Evolutionary conservation across 1,139 yeast species (phyloP), one percentile per base, ranked within the genome.

Genomic region (Dujonia santamariae): DNA sequence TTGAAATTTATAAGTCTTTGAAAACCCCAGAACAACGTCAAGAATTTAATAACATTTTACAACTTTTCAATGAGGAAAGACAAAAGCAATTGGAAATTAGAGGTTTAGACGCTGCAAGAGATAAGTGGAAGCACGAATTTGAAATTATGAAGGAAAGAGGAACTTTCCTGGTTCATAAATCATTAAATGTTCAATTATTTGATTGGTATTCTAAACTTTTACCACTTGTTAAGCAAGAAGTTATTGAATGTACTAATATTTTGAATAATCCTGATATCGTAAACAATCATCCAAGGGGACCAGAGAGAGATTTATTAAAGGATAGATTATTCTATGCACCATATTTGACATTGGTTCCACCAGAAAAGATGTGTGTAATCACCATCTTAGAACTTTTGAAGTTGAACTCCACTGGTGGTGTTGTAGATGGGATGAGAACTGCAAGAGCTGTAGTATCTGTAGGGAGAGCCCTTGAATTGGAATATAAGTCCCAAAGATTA

Each of bases 41-140:
- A 3, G 59, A 63, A 38, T 87, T 87, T 55, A 84, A 85, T 46
- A 67, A 64, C 19, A 75, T 80, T 0, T 60, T 90, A 37, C 88
- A 86, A 42, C 59, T 67, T 1, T 77, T 82, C 48, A 90, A 92
- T 44, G 75, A 74, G 37, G 77, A 76, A 17, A 77, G 98, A 51
- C 96, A 92, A 55, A 65, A 77, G 37, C 73, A 74, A 31, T 58
- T 92, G 28, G 98, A 92, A 54, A 70, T 79, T 22, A 72, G 84
- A 40, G 94, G 95, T 4, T 70, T 84, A 7, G 92, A 85, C 46
- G 92, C 92, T 3, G 96, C 97, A 0, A 78, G 75, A 43, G 86
- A 81, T 50, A 83, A 85, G 54, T 92, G 97, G 97, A 81, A 78
- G 51, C 82, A 80, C 47, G 92, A 83, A 45, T 83, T 77, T 48